Percentiles rank a stretch among this genome's conserved stretches.
Evolutionary conservation across 2,329 filamentous ascomycete species (phyloP).

Genomic region (Blastomyces silverae): DNA sequence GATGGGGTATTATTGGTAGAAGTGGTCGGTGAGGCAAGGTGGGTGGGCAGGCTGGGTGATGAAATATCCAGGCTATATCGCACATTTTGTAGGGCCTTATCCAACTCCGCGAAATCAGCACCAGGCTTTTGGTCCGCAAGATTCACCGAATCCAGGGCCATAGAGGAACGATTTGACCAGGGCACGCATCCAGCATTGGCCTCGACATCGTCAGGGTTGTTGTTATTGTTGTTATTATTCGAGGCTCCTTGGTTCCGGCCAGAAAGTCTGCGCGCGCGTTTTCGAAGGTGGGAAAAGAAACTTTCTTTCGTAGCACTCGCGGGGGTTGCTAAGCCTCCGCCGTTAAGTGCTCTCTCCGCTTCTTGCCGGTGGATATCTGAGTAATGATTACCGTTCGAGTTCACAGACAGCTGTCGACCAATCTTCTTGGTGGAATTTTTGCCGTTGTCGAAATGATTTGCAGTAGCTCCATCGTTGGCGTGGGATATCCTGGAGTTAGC

Average conservation of each 20-base stretch:
- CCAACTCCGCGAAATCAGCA: slow-evolving; percentile 54
- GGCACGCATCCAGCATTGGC: slow-evolving; percentile 87
- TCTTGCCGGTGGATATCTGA: slow-evolving; percentile 83
- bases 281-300: slow-evolving; percentile 95
- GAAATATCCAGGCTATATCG: slow-evolving; percentile 51
- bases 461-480: slow-evolving; percentile 42
- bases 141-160: slow-evolving; percentile 61
- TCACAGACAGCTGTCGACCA: slow-evolving; percentile 84
- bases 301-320: slow-evolving; percentile 70
- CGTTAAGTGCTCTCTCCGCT: slow-evolving; percentile 80
- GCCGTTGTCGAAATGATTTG: slow-evolving; percentile 42
- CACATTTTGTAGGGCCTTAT: slow-evolving; percentile 55
- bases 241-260: slow-evolving; percentile 81
- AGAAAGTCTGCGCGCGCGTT: slow-evolving; percentile 85
- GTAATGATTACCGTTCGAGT: slow-evolving; percentile 89
- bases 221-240: slow-evolving; percentile 43
- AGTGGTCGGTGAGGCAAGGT: slow-evolving; percentile 28
- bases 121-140: slow-evolving; percentile 40
- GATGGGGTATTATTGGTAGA: slow-evolving; percentile 23
- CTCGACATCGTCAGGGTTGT: slow-evolving; percentile 75
- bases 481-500: slow-evolving; percentile 60
- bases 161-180: slow-evolving; percentile 80
- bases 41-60: slow-evolving; percentile 35
- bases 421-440: slow-evolving; percentile 75
- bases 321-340: slow-evolving; percentile 66